Base-by-base conservation (phyloP, 73 alveolate genomes). In the Diophrys appendiculata region DNA sequence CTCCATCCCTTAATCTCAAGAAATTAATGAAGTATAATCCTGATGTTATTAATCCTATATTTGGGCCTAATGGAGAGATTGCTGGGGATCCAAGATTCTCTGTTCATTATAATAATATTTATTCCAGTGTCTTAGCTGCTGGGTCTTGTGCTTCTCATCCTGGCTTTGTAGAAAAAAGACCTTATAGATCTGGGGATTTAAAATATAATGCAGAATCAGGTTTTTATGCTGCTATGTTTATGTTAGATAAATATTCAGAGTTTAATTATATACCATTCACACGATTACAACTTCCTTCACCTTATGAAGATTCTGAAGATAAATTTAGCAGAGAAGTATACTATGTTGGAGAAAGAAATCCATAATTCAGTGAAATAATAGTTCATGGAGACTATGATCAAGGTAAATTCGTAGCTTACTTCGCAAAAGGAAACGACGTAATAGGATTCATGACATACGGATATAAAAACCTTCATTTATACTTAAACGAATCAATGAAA, bases 171-270 rank as follows among this genome's bases (percentile, higher is more conserved):
- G 67, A 52, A 11, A 86, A 79, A 54, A 29, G 53, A 64, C 54
- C 52, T 5, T 22, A 52, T 60, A 1, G 93, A 26, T 79, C 93
- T 23, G 22, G 23, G 2, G 86, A 80, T 54, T 65, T 86, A 26
- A 80, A 80, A 60, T 86, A 72, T 60, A 86, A 86, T 52, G 80
- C 80, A 0, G 93, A 86, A 54, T 24, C 87, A 1, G 93, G 90
- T 56, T 86, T 76, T 74, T 77, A 54, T 54, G 89, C 87, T 0
- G 89, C 90, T n/a, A 35, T 86, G 81, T 26, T 2, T 32, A 86
- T 86, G 93, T 35, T 86, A 8, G 75, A 73, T 55, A 86, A 72
- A 52, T 60, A 34, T 14, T 64, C 73, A 22, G 82, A 79, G 26
- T 79, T 79, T 52, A 34, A 68, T 56, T 86, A 86, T 68, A 35